phyloP scores from a whole-genome alignment of 1,284 basidiomycete genomes.

The Rhodofomes roseus region DNA sequence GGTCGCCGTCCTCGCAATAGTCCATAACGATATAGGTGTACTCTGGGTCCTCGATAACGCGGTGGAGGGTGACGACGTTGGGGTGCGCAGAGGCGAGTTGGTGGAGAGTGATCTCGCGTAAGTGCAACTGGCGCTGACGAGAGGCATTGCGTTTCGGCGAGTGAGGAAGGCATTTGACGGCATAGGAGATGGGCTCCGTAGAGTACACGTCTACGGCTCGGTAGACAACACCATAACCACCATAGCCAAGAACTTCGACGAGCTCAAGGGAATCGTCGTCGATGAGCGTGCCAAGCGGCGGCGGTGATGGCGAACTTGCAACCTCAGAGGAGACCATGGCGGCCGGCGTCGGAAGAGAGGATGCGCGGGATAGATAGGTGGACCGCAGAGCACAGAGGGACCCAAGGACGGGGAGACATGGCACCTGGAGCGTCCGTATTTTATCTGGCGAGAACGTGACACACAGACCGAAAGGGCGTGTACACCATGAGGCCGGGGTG shows the following conservation, averaged over 20 bases:
- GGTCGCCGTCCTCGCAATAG: conserved; percentile 79
- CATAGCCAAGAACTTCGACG: conserved; percentile 87
- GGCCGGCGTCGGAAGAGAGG: conserved; percentile 43
- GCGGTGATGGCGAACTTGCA: conserved; percentile 50
- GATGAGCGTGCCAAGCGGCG: conserved; percentile 72
- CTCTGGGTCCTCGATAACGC: conserved; percentile 74
- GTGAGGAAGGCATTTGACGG: conserved; percentile 87
- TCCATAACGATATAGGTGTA: conserved; percentile 75
- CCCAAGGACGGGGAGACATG: conserved; percentile 20
- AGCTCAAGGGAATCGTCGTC: conserved; percentile 84
- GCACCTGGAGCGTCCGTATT: conserved; percentile 17
- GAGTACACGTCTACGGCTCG: conserved; percentile 71
- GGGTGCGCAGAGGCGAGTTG: conserved; percentile 84
- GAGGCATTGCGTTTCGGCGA: conserved; percentile 49
- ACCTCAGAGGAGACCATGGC: conserved; percentile 46
- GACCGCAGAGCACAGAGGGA: conserved; percentile 22
- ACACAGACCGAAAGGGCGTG: conserved; percentile 30
- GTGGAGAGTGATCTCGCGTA: conserved; percentile 81
- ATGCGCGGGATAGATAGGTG: conserved; percentile 25
- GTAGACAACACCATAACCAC: conserved; percentile 96
- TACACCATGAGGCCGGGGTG: conserved; percentile 30
- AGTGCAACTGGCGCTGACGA: conserved; percentile 70
- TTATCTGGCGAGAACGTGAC: conserved; percentile 31
- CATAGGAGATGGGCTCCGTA: conserved; percentile 60
- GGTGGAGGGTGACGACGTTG: conserved; percentile 89